Evolutionary conservation across 306 rosid genomes (phyloP).

Genomic region (Ormosia semicastrata): DNA sequence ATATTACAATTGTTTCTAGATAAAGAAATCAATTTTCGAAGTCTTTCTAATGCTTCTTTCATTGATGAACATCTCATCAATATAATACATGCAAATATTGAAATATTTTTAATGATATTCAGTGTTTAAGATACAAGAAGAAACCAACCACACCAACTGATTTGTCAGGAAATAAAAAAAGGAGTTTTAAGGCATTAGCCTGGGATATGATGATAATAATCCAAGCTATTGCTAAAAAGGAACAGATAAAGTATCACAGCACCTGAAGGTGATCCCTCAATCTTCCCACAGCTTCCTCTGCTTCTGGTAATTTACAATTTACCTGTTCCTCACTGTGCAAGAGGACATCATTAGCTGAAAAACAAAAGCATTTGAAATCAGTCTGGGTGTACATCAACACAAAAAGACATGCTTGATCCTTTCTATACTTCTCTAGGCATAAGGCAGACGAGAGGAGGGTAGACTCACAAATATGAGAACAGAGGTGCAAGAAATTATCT

Average conservation of each 20-base stretch:
- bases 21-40: no score
- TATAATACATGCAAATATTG: neutral
- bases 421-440: no score
- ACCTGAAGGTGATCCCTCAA: slow-evolving; percentile 15
- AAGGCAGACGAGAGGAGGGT: neutral
- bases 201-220: neutral
- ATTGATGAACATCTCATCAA: no score
- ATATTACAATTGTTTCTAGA: no score
- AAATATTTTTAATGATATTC: neutral
- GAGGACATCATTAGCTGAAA: slow-evolving; percentile 25
- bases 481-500: neutral
- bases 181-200: neutral
- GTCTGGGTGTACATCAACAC: neutral
- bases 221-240: neutral
- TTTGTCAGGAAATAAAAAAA: neutral
- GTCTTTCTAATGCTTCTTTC: no score
- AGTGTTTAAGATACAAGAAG: neutral
- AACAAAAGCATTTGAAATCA: slow-evolving; percentile 13
- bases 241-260: slow-evolving; percentile 1
- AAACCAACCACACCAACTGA: neutral
- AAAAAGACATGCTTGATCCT: neutral
- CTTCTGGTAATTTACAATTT: no score
- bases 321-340: slow-evolving; percentile 34
- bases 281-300: neutral
- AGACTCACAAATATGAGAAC: neutral